Base-by-base conservation (phyloP, 2,329 filamentous ascomycete genomes). In the Xenosphaeropsis pyriputrescens region DNA sequence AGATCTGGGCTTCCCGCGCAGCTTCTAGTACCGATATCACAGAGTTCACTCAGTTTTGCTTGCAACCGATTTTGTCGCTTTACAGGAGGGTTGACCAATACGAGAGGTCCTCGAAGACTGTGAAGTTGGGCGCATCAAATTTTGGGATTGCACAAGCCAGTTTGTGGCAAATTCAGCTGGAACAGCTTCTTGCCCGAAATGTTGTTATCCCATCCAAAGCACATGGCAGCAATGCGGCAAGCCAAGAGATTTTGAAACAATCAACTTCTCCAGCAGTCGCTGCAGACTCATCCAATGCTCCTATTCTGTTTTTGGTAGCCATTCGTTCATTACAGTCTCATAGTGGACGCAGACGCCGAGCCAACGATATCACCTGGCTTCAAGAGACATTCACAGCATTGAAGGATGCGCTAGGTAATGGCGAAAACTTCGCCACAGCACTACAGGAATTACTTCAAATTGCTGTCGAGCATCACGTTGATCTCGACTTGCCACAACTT, bases 351-450 rank as follows among this genome's bases (percentile, higher is more conserved):
- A 62, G 64, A 35, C 53, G 59, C 29, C 58, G 63, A 44, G 57
- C 57, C 6, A 50, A 58, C 17, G 67, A 70, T 47, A 60, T 60
- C 30, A 53, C 58, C 12, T 70, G 66, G 65, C 47, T 71, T 36
- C 64, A 67, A 47, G 57, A 57, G 2, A 50, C 67, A n/a, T 68
- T 68, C 39, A 55, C 59, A 17, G 42, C 45, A 2, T 34, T 57
- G 2, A 45, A 44, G 35, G 34, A 44, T 39, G 43, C 47, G n/a
- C 47, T 57, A 38, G 18, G 36, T 42, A 2, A 29, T 38, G n/a
- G 33, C 41, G 19, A 44, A 38, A 32, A 39, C 38, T 4, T 33
- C 42, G 18, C 38, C 37, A 9, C 40, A 47, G 38, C 48, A 45
- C 36, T 51, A 53, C 31, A 46, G 51, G 29, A 46, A 18, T 50